Conservation (phyloP, 257 asterid species). For the Fraxinus americana region DNA sequence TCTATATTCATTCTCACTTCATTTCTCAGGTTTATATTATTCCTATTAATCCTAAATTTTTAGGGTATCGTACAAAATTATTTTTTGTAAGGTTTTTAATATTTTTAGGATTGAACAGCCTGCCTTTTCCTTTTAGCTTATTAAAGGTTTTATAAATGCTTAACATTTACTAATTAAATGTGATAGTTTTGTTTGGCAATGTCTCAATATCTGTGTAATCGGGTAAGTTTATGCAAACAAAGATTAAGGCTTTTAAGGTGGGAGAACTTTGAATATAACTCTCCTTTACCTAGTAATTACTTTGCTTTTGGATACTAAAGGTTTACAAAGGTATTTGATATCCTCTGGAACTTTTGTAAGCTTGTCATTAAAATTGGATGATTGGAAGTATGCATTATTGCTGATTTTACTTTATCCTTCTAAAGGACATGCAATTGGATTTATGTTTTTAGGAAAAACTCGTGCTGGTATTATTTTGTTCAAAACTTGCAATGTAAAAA, state of each 20-base stretch:
- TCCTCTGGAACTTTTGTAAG: conserved; percentile 4
- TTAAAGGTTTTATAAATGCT: not conserved
- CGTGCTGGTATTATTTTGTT: conserved; percentile 1
- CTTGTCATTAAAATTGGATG: not conserved
- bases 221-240: not conserved
- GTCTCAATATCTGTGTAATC: not conserved
- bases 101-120: not conserved
- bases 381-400: not conserved
- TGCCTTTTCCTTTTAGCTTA: not conserved
- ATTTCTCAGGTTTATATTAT: not conserved
- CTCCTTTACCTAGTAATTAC: not conserved
- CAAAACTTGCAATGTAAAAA: not conserved
- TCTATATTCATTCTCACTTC: not conserved
- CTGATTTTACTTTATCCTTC: not conserved
- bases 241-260: not conserved
- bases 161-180: not conserved
- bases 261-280: not conserved
- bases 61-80: not conserved
- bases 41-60: not conserved
- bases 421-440: not conserved
- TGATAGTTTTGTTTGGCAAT: not conserved
- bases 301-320: not conserved
- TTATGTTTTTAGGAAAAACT: not conserved
- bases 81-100: too few relatives aligned
- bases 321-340: not conserved